phyloP scores from a whole-genome alignment of 331 rosid genomes.

The Acacia concinna region DNA sequence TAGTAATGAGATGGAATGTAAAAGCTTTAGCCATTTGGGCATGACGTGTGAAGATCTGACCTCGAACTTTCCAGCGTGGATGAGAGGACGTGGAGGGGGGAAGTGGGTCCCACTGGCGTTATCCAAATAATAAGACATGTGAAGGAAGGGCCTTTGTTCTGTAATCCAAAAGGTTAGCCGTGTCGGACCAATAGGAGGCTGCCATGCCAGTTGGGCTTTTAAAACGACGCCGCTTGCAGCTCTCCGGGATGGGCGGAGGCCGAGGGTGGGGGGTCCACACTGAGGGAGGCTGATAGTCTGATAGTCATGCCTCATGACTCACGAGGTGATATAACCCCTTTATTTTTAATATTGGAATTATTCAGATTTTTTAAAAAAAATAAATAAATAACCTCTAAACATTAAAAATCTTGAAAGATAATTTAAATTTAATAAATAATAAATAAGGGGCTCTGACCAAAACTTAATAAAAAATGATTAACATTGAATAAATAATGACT shows the following conservation, averaged over 20 bases:
- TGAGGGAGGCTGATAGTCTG: neutral
- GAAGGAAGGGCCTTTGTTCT: conserved; percentile 29
- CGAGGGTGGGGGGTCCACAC: conserved; percentile 21
- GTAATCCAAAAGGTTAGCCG: conserved; percentile 49
- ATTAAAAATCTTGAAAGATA: too few species aligned
- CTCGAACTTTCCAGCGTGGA: conserved; percentile 80
- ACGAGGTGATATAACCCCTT: neutral
- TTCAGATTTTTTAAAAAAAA: too few species aligned
- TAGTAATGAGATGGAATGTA: neutral
- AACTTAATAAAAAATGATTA: too few species aligned
- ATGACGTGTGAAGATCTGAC: conserved; percentile 58
- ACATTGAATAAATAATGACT: too few species aligned
- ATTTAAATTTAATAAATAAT: too few species aligned
- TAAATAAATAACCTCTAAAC: too few species aligned
- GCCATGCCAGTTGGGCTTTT: neutral
- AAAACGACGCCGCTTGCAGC: neutral
- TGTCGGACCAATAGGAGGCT: conserved; percentile 39
- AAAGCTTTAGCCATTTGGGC: conserved; percentile 4
- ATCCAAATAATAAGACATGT: conserved; percentile 47
- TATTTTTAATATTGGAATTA: too few species aligned
- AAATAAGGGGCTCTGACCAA: too few species aligned
- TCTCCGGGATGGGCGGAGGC: conserved; percentile 26
- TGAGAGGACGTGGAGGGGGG: conserved; percentile 41
- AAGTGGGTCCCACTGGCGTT: conserved; percentile 55
- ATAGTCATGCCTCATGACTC: neutral